Base-by-base conservation (phyloP, 352 stramenopile species). In the Pythium guiyangense region DNA sequence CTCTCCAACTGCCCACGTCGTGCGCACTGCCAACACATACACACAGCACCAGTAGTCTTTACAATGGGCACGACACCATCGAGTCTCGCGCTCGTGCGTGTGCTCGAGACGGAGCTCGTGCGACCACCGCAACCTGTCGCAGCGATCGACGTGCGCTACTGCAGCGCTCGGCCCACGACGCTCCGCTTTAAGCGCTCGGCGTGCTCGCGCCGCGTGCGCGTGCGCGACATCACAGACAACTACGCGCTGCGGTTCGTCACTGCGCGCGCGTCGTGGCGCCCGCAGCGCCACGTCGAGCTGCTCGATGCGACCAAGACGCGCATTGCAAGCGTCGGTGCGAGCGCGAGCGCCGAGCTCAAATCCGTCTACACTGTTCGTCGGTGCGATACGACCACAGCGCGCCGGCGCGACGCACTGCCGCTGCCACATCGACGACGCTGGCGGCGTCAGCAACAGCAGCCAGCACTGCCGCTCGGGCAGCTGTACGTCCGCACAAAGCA, bases 171-270 rank as follows among this genome's bases (percentile, higher is more conserved):
- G 8, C 22, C 47, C 6, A 42, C 29, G 47, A 52, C 47, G 47
- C 47, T 52, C 14, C 27, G 22, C 6, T 52, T 52, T 27, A 39
- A 39, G 29, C 29, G 31, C 22, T n/a, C 22, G 22, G 10, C 47
- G 29, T 22, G 26, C 47, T 42, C 47, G 14, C 6, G 26, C 17
- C 9, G 47, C 47, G 40, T 52, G 15, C 47, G 37, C 22, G n/a
- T 52, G 15, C 47, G 47, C 14, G 47, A 52, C 47, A 52, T 52
- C 47, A 52, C 47, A 17, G 47, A 39, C 27, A 52, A 39, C 14
- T 17, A 52, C 29, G 47, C 47, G 47, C 26, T 52, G 47, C 47
- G 29, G 22, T 52, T 52, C 26, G 26, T 26, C 27, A 52, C 47
- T 5, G 26, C 47, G 27, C 29, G 27, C 2, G 22, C 27, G 12